Evolutionary conservation across 257 asterid genomes (phyloP).

Genomic region (Plantago ovata): DNA sequence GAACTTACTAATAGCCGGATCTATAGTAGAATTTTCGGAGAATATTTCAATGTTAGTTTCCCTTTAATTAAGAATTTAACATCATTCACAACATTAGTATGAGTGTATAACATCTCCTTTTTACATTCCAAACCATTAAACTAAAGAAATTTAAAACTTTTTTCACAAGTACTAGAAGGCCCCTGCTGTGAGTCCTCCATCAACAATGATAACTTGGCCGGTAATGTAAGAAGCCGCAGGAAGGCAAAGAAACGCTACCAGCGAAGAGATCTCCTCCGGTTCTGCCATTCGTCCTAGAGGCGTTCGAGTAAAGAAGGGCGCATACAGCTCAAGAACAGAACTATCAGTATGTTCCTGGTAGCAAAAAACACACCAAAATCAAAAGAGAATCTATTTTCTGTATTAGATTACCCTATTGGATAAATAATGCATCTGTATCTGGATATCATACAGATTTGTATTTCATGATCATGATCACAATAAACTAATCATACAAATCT

Average conservation of each 20-base stretch:
- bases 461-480: not conserved
- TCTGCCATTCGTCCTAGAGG: slow-evolving; percentile 69
- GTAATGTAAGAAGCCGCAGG: slow-evolving; percentile 69
- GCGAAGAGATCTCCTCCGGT: slow-evolving; percentile 60
- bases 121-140: too few species aligned
- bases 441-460: not conserved
- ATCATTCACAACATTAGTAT: too few species aligned
- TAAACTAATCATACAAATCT: slow-evolving; percentile 4
- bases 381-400: slow-evolving; percentile 30
- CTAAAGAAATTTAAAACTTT: too few species aligned
- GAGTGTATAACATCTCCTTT: too few species aligned
- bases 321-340: not conserved
- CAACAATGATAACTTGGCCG: slow-evolving; percentile 60
- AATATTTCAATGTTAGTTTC: too few species aligned
- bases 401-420: slow-evolving; percentile 29
- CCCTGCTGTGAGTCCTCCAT: slow-evolving; percentile 42
- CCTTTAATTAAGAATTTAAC: too few species aligned
- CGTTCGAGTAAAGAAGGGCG: slow-evolving; percentile 26
- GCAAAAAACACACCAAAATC: slow-evolving; percentile 48
- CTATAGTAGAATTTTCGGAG: too few species aligned
- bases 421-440: not conserved
- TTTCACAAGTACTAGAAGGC: not conserved
- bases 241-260: slow-evolving; percentile 65
- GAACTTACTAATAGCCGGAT: too few species aligned
- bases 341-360: slow-evolving; percentile 2